Evolutionary conservation across 2,329 filamentous ascomycete species (phyloP).

Genomic region (Trichoderma atroviride): DNA sequence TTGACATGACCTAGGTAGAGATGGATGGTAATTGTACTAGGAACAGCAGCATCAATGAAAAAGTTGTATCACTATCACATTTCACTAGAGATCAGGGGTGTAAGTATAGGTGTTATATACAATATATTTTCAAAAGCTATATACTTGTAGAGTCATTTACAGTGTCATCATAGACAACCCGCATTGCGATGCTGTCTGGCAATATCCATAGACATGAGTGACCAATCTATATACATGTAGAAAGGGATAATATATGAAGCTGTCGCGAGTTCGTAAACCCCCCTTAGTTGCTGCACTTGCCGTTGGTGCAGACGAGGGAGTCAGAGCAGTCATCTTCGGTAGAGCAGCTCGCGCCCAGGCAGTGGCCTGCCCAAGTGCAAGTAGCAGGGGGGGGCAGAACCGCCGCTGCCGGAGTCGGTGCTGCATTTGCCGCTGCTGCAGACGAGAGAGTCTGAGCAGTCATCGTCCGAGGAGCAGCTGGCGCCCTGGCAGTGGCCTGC

Average conservation of each 20-base stretch:
- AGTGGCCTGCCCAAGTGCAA: conserved; percentile 9
- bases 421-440: not conserved
- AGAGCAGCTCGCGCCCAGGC: not conserved
- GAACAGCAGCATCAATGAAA: not conserved
- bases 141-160: conserved; percentile 1
- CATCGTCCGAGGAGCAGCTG: conserved; percentile 3
- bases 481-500: conserved; percentile 12
- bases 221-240: not conserved
- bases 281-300: not conserved
- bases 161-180: not conserved
- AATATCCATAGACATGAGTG: not conserved
- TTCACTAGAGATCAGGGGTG: not conserved
- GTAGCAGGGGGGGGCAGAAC: not conserved
- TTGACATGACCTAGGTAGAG: not conserved
- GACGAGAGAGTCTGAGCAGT: not conserved
- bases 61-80: not conserved
- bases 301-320: not conserved
- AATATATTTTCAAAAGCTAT: not conserved
- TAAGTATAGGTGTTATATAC: not conserved
- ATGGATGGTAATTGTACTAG: not conserved
- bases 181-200: not conserved
- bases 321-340: conserved; percentile 4
- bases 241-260: not conserved
- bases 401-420: not conserved
- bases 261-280: not conserved